Base-by-base conservation (phyloP, 2,329 filamentous ascomycete genomes). In the Beauveria bassiana region DNA sequence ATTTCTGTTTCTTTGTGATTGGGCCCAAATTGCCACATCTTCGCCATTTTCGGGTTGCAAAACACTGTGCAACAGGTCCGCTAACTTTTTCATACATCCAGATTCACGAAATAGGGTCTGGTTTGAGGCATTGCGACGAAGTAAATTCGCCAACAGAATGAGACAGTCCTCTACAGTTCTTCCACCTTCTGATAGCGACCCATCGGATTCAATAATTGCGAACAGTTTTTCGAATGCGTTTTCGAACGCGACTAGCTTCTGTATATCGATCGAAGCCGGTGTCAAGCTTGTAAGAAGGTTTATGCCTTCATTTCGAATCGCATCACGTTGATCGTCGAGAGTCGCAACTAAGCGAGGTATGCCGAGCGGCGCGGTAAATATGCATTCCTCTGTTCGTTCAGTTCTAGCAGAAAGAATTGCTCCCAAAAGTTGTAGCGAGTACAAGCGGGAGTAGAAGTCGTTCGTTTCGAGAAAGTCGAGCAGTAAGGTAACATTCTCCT, bases 221-320 rank as follows among this genome's bases (percentile, higher is more conserved):
- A 98, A 97, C 28, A 96, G 79, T 49, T 88, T 86, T 64, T 95
- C 91, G 68, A 97, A 98, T 0, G 93, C 91, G 79, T 91, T 93
- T 69, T 97, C 92, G 67, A 97, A 98, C 0, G 92, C 95, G 26
- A 98, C 93, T 2, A 98, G 82, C 73, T 98, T 98, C 71, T 98
- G 93, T 58, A 99, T 84, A 68, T 98, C 93, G 47, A 87, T 78
- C 9, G 93, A 96, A 0, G 87, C 87, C 34, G 91, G 90, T 0
- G 95, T 97, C 34, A 99, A 81, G 62, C 92, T 90, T 38, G 90
- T 96, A 54, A 99, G 83, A 16, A 99, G 81, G n/a, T 88, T 81
- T 31, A 99, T 82, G 5, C 87, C 91, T 75, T 96, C 91, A 75
- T 96, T 96, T 64, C 93, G 86, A 53, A 98, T 82, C 18, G 91